Evolutionary conservation across 148 eudicot genomes (phyloP), one percentile per base, ranked within the genome.

Genomic region (Linanthus parryae): DNA sequence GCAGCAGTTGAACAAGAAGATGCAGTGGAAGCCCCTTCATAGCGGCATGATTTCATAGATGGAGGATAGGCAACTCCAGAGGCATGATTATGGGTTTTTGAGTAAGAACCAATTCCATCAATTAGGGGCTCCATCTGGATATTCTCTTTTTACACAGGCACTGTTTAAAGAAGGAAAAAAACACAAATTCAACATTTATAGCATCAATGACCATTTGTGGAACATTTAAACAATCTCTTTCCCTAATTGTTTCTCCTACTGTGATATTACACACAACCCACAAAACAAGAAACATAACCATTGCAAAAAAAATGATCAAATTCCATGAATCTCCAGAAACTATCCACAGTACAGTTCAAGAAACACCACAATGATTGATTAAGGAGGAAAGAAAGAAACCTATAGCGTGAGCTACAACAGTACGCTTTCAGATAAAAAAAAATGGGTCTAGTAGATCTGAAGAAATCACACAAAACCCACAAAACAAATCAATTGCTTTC

Each of bases 51-150:
- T 33, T 63, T 68, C 27, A 56, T 8, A 11, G 45, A 7, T 25
- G 51, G 65, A 51, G 66, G 62, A 44, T 57, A 48, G 36, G 58
- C 61, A 4, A 48, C 53, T 20, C 59, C 61, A 57, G 47, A 61
- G 44, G 51, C 29, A 14, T 20, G 27, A 39, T 36, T 75, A 47
- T 52, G 67, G 16, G 37, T 4, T 46, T 54, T 62, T 48, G 44
- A 53, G 68, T 63, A 23, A 11, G 71, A 52, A 54, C 31, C 61
- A 59, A 80, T 50, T 25, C 72, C 79, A 50, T 73, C 79, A 21
- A 81, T 71, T 58, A 64, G 69, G 13, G 76, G 70, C 39, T 78
- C 82, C 65, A 73, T 71, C 9, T 11, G 9, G 31, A 38, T 48
- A 23, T 26, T 56, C 33, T 50, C 20, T 24, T 39, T 75, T 61